Base-by-base conservation (phyloP, 1,284 basidiomycete genomes). In the Austroboletus novae-zelandiae region DNA sequence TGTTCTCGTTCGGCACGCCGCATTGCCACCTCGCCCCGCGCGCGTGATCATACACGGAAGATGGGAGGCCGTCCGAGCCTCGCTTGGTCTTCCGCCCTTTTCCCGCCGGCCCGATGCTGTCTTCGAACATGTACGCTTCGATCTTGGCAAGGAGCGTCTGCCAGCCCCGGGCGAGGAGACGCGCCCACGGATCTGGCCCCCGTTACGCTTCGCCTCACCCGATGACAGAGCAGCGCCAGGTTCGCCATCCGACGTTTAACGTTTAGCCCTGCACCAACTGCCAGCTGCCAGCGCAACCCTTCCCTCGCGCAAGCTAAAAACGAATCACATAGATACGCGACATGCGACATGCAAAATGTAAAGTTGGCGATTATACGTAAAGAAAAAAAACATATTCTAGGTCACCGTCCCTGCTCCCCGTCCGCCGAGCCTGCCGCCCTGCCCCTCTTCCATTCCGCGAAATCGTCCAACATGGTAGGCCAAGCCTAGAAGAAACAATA, bases 381-480 rank as follows among this genome's bases (percentile, higher is more conserved):
- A 23, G 20, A 23, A 23, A 23, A n/a, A 23, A 23, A 23, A 31
- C 31, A 34, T 53, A 51, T 52, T 35, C 5, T 32, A 43, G 27
- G 43, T 55, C 51, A 57, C 43, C 5, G 31, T 44, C 45, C 27
- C 32, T 43, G 56, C 27, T 40, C 40, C 27, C 39, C 40, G 36
- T 48, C 40, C 37, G n/a, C 35, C 10, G 58, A 41, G 27, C 17
- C 31, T 43, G 42, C 17, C 45, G 43, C 47, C 46, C 37, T 61
- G 6, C 43, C 55, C 52, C 69, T 81, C 71, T 83, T 86, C 84
- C 83, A 87, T 10, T 62, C 66, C 6, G 82, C 83, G 60, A 88
- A 90, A 52, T 89, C 86, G 59, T 90, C 88, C 18, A 90, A 63
- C 57, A 89, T 68, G 10, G 84, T 86, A 1, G 87, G 87, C 88